A percentile compares a stretch with the other conserved stretches of the same genome.
Conservation (phyloP, 176 grass and related monocot species). For the Oryza punctata region DNA sequence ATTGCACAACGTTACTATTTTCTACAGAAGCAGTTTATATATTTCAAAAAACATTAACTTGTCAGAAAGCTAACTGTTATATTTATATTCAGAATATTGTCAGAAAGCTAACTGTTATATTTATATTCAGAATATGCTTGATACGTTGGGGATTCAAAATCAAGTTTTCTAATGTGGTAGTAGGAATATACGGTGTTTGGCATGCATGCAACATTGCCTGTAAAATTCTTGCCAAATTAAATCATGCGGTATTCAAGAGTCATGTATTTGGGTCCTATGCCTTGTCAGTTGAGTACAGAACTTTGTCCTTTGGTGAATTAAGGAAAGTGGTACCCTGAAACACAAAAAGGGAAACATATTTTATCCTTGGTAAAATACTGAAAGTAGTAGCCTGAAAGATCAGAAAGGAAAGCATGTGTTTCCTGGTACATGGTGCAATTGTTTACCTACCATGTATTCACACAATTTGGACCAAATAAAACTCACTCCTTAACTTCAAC, state of each 20-base stretch:
- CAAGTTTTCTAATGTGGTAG: neutral
- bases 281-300: constrained; percentile 1
- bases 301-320: neutral
- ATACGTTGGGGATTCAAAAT: neutral
- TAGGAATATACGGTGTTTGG: neutral
- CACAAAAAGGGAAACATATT: neutral
- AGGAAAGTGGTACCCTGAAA: neutral
- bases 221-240: neutral
- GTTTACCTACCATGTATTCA: neutral
- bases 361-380: neutral
- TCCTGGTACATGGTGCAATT: neutral
- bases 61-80: neutral
- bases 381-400: constrained; percentile 9
- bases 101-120: neutral
- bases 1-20: neutral
- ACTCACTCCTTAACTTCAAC: neutral
- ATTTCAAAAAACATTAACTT: neutral
- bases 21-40: neutral
- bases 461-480: neutral
- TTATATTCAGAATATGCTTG: constrained; percentile 1
- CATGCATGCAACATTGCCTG: neutral
- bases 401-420: neutral
- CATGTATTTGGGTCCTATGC: neutral
- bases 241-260: neutral
- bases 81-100: too few relatives aligned